phyloP scores from a whole-genome alignment of 371 early-diverging fungal species.

The Conidiobolus incongruus region DNA sequence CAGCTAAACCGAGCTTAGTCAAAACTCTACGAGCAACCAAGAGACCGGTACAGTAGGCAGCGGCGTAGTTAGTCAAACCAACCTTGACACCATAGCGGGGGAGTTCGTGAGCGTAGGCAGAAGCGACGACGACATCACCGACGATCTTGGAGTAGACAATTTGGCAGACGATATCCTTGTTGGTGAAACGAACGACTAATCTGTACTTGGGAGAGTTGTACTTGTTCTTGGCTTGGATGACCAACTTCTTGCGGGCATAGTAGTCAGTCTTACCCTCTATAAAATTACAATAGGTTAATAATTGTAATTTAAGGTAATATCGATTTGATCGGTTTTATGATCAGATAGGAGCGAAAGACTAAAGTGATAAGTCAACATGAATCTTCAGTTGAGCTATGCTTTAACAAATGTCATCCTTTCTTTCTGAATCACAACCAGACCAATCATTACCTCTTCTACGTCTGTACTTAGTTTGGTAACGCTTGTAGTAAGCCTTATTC shows the following conservation, averaged over 20 bases:
- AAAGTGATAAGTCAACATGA: slow-evolving; percentile 11
- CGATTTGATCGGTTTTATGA: slow-evolving; percentile 5
- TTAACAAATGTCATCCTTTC: slow-evolving; percentile 15
- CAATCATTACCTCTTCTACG: slow-evolving; percentile 75
- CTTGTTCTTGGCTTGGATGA: slow-evolving; percentile 99
- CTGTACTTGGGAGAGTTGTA: slow-evolving; percentile 99
- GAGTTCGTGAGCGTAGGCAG: slow-evolving; percentile 98
- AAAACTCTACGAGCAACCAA: slow-evolving; percentile 94
- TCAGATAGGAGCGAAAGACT: slow-evolving; percentile 88
- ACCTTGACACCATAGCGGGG: slow-evolving; percentile 95
- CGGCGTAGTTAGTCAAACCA: slow-evolving; percentile 99
- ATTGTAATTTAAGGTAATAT: not conserved
- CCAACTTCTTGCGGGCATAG: slow-evolving; percentile 97
- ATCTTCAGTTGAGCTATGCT: slow-evolving; percentile 59
- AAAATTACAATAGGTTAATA: not conserved
- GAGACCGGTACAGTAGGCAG: slow-evolving; percentile 98
- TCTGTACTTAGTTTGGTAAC: slow-evolving; percentile 98
- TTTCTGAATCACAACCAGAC: not conserved
- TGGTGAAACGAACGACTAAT: slow-evolving; percentile 99
- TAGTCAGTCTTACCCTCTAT: slow-evolving; percentile 99
- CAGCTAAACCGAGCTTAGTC: slow-evolving; percentile 83
- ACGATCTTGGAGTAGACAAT: slow-evolving; percentile 96
- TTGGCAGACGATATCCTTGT: slow-evolving; percentile 95
- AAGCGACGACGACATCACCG: slow-evolving; percentile 94
- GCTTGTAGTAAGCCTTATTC: slow-evolving; percentile 98